Evolutionary conservation across 176 grass and related monocot species (phyloP).

Genomic region (Oryza brachyantha): DNA sequence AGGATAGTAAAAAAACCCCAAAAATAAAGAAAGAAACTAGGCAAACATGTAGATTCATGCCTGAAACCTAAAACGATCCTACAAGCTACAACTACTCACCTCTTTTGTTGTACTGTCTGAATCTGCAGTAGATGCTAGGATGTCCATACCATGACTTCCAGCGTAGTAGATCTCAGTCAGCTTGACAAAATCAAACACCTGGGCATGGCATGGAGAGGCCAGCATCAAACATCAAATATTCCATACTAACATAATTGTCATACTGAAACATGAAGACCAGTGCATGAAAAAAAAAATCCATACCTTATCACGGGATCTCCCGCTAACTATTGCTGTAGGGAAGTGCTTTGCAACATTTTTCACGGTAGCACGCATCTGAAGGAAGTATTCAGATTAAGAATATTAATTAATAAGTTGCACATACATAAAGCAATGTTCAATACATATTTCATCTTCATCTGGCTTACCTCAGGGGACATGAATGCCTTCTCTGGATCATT

Average conservation of each 20-base stretch:
- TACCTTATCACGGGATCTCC: slow-evolving; percentile 69
- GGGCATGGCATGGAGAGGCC: background rate
- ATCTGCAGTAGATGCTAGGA: slow-evolving; percentile 37
- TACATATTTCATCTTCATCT: background rate
- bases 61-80: background rate
- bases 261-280: background rate
- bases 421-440: background rate
- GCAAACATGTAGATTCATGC: background rate
- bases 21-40: background rate
- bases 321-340: slow-evolving; percentile 67
- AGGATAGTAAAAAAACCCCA: no score
- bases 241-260: background rate
- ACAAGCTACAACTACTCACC: background rate
- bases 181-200: slow-evolving; percentile 68
- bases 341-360: slow-evolving; percentile 53
- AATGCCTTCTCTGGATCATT: slow-evolving; percentile 52
- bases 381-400: background rate
- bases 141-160: slow-evolving; percentile 80
- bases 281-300: background rate
- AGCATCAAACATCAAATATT: background rate
- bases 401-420: background rate
- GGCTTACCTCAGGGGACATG: slow-evolving; percentile 47
- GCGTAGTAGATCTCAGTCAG: slow-evolving; percentile 65
- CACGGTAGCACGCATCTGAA: slow-evolving; percentile 56
- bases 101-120: slow-evolving; percentile 18